A percentile compares a stretch with the other conserved stretches of the same genome.
phyloP scores from a whole-genome alignment of 129 eudicot genomes.

The Solidago caesia region DNA sequence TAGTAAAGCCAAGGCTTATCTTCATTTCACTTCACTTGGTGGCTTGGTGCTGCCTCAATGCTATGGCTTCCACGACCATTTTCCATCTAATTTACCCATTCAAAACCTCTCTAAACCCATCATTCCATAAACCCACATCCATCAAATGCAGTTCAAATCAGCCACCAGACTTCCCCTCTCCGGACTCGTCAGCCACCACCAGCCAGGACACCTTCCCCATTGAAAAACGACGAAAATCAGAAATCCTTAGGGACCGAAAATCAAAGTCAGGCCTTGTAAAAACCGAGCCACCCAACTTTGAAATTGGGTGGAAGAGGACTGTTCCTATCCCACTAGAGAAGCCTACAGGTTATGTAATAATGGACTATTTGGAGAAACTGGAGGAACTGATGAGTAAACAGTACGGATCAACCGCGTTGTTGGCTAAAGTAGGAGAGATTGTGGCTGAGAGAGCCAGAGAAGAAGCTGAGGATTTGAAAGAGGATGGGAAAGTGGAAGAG shows the following conservation, averaged over 20 bases:
- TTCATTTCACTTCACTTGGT: conserved; percentile 14
- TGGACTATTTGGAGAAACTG: conserved; percentile 81
- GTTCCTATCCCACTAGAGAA: conserved; percentile 39
- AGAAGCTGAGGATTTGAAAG: conserved; percentile 75
- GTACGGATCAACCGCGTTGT: conserved; percentile 66
- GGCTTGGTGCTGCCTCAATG: conserved; percentile 1
- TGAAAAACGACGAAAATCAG: conserved; percentile 64
- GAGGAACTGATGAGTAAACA: conserved; percentile 63
- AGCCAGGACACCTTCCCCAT: conserved; percentile 60
- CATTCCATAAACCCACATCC: conserved; percentile 19
- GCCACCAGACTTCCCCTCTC: conserved; percentile 39
- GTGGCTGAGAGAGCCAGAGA: conserved; percentile 87
- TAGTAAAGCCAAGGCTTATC: conserved; percentile 10
- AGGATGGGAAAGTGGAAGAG: conserved; percentile 90
- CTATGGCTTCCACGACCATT: conserved; percentile 45
- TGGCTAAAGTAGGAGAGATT: conserved; percentile 77
- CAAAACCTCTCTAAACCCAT: conserved; percentile 26
- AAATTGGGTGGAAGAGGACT: conserved; percentile 46
- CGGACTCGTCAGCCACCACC: conserved; percentile 40
- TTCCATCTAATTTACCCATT: conserved; percentile 33
- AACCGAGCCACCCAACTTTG: conserved; percentile 71
- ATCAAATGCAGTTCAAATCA: conserved; percentile 45
- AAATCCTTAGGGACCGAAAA: conserved; percentile 49
- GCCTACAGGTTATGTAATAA: conserved; percentile 70
- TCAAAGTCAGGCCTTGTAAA: conserved; percentile 43